Evolutionary conservation across 2,329 filamentous ascomycete species (phyloP).

Genomic region (Onygenales sp.): DNA sequence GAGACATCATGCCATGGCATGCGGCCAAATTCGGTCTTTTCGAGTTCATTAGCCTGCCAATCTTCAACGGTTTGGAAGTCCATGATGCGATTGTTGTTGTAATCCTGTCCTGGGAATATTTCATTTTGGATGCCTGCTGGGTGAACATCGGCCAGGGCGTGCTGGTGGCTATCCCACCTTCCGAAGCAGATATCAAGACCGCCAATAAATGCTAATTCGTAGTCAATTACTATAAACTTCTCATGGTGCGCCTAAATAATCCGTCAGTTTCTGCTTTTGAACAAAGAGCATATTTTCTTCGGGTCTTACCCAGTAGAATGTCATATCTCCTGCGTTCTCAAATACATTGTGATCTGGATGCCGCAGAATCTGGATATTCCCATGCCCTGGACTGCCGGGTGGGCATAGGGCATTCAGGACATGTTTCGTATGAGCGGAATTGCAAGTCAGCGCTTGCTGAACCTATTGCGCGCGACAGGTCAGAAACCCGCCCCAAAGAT

Average conservation of each 20-base stretch:
- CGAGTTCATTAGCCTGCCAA: constrained; percentile 87
- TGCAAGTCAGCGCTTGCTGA: constrained; percentile 69
- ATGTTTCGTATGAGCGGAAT: constrained; percentile 81
- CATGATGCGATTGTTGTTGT: constrained; percentile 94
- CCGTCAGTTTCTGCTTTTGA: neutral
- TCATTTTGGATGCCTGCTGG: constrained; percentile 74
- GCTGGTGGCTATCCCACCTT: constrained; percentile 80
- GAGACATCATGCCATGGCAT: constrained; percentile 98
- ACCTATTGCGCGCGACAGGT: constrained; percentile 57
- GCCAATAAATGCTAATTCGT: constrained; percentile 81
- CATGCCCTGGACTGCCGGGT: constrained; percentile 68
- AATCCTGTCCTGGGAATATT: constrained; percentile 89
- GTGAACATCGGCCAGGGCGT: constrained; percentile 76
- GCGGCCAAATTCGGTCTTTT: constrained; percentile 79
- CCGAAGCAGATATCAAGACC: constrained; percentile 92
- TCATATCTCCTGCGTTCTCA: constrained; percentile 91
- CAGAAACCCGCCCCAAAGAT: too few species aligned
- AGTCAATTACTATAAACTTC: constrained; percentile 93
- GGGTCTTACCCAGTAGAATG: constrained; percentile 66
- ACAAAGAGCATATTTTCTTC: neutral
- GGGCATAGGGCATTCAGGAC: constrained; percentile 71
- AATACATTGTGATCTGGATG: constrained; percentile 91
- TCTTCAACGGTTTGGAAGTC: constrained; percentile 85
- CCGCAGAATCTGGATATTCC: constrained; percentile 82
- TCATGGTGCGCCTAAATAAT: constrained; percentile 70